Conservation (phyloP, 176 grass and related monocot genomes). For the Pontederia crassipes region DNA sequence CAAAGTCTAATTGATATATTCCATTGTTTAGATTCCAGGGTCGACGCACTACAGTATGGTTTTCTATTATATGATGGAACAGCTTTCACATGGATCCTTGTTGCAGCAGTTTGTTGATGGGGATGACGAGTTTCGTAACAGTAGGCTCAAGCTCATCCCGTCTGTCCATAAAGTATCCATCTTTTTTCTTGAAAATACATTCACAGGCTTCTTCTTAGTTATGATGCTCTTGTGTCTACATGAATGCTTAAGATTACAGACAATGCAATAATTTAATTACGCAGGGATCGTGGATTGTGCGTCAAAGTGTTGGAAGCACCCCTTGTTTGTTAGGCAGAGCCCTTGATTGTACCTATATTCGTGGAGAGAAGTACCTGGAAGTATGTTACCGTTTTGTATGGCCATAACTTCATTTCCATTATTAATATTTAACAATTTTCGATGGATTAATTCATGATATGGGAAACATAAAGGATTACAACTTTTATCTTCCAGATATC, state of each 20-base stretch:
- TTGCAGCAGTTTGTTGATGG: conserved; percentile 86
- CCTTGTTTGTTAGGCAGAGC: conserved; percentile 92
- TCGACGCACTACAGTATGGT: conserved; percentile 84
- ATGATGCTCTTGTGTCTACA: not conserved
- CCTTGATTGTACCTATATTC: conserved; percentile 83
- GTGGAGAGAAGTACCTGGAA: conserved; percentile 82
- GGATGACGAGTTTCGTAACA: conserved; percentile 89
- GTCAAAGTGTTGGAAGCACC: conserved; percentile 81
- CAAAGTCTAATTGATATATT: not conserved
- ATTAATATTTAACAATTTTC: not conserved
- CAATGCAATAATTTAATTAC: not conserved
- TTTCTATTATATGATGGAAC: conserved; percentile 72
- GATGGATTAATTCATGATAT: not conserved
- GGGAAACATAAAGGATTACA: not conserved
- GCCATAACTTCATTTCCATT: not conserved
- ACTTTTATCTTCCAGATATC: not conserved
- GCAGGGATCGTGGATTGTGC: conserved; percentile 95
- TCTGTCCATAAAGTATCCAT: conserved; percentile 77
- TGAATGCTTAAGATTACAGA: not conserved
- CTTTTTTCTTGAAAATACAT: not conserved
- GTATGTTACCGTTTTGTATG: conserved; percentile 24
- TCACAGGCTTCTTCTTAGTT: not conserved
- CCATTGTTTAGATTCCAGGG: conserved; percentile 67
- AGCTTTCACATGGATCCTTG: conserved; percentile 56
- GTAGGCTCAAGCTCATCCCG: conserved; percentile 92